These are phyloP conservation scores for Odonthalia washingtoniensis DNA, from an alignment of 31 red algal species.

Conservation along the genomic window DNA sequence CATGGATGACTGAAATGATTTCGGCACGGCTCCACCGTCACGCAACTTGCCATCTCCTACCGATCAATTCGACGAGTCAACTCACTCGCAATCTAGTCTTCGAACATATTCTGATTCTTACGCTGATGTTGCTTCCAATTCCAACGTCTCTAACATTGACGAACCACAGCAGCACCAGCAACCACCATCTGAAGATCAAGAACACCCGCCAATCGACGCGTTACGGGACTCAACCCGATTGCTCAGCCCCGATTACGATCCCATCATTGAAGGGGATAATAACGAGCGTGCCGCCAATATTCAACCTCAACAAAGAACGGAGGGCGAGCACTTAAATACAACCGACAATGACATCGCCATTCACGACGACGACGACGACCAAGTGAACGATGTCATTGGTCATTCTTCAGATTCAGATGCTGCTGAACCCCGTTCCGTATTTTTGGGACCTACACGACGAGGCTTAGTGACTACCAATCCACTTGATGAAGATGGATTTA, in stretches of 20 bases:
- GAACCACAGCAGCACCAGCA: too few species aligned
- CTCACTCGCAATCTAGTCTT: background rate
- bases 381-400: conserved; percentile 4
- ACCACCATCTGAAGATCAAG: too few species aligned
- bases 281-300: too few species aligned
- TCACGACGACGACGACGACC: conserved; percentile 25
- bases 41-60: conserved; percentile 21
- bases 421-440: conserved; percentile 32
- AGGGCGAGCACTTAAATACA: too few species aligned
- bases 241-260: too few species aligned
- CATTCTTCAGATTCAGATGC: conserved; percentile 44
- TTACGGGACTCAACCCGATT: too few species aligned
- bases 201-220: too few species aligned
- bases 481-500: background rate
- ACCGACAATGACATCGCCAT: background rate
- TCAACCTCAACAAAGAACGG: too few species aligned
- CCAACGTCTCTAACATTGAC: conserved; percentile 41
- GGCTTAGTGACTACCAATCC: background rate
- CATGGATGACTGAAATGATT: conserved; percentile 86
- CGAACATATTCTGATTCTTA: background rate
- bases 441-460: background rate
- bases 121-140: conserved; percentile 12
- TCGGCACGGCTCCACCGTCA: conserved; percentile 48
- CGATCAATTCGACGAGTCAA: conserved; percentile 4
- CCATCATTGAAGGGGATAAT: too few species aligned